Evolutionary conservation across 257 asterid species (phyloP), one percentile per base, ranked within the genome.

Genomic region (Ajuga chamaepitys): DNA sequence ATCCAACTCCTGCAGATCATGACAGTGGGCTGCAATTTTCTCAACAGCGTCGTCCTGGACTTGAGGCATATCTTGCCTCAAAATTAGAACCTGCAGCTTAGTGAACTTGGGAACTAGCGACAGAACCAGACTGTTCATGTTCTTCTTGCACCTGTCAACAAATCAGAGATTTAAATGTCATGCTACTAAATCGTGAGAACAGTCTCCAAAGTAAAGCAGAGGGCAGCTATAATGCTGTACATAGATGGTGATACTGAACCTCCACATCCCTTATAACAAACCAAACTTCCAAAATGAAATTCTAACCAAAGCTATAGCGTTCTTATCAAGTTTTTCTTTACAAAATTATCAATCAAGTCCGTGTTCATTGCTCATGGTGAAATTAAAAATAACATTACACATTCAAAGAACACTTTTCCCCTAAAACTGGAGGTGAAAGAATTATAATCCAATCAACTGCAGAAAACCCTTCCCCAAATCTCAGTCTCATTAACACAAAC

Each of bases 51-150:
- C 83, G 7, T 94, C 99, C 52, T 76, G 74, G 30, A 94, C 98
- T 42, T 94, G 99, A 1, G 98, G 95, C 21, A 68, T 71, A 51
- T 85, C 95, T 78, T 90, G 99, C 70, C 99, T 83, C 56, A 94
- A 71, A 44, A 77, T 68, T 21, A 94, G 83, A 62, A 73, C 80
- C 68, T 85, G 88, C 66, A 94, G 86, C 56, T 86, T 90, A 4
- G 95, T 78, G 80, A 94, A 82, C 72, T 88, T 85, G 42, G 95
- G 95, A 12, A 81, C 85, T 25, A 90, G 76, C 32, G 93, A 78
- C 9, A 94, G 83, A 37, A 84, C 89, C 66, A 94, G 78, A 66
- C 67, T 80, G 57, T 94, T 94, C 98, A 88, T 86, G 78, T 81
- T 90, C 78, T 80, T 90, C 87, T 88, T 86, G 86, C 99, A 94